Evolutionary conservation across 1,139 yeast species (phyloP).

Genomic region (Yamadazyma aaseri): DNA sequence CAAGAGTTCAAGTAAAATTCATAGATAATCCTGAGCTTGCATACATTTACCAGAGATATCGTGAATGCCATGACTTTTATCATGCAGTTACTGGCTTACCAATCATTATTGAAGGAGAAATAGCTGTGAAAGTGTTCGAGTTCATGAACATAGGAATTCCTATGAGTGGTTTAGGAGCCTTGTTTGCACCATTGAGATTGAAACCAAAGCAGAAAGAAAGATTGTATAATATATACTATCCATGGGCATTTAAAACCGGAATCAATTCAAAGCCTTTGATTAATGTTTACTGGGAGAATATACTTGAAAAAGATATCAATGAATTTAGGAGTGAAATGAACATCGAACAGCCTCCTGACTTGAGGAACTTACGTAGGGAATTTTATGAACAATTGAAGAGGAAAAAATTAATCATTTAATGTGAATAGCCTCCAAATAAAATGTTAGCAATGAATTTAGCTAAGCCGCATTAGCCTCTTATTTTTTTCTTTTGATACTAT

Average conservation of each 20-base stretch:
- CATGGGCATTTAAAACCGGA: slow-evolving; percentile 87
- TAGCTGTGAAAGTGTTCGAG: slow-evolving; percentile 89
- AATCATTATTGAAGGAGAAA: slow-evolving; percentile 91
- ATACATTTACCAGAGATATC: slow-evolving; percentile 83
- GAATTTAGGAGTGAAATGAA: slow-evolving; percentile 74
- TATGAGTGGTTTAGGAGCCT: slow-evolving; percentile 91
- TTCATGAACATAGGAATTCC: slow-evolving; percentile 92
- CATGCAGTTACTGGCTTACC: slow-evolving; percentile 92
- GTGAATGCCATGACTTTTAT: slow-evolving; percentile 96
- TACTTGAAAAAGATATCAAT: slow-evolving; percentile 68
- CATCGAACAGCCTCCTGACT: slow-evolving; percentile 72
- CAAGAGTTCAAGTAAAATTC: slow-evolving; percentile 81
- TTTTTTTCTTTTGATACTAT: too few species aligned
- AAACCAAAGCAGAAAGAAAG: slow-evolving; percentile 53
- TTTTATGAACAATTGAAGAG: slow-evolving; percentile 33
- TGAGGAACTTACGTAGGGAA: slow-evolving; percentile 58
- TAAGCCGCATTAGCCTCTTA: neutral
- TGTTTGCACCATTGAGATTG: slow-evolving; percentile 78
- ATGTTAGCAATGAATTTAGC: neutral
- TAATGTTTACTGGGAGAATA: slow-evolving; percentile 91
- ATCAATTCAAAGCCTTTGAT: slow-evolving; percentile 71
- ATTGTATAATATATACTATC: slow-evolving; percentile 66
- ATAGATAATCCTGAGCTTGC: slow-evolving; percentile 91
- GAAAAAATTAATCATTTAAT: slow-evolving; percentile 16
- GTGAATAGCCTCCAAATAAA: neutral